Conservation (phyloP, 1,284 basidiomycete genomes). For the Cryptococcus sp. region DNA sequence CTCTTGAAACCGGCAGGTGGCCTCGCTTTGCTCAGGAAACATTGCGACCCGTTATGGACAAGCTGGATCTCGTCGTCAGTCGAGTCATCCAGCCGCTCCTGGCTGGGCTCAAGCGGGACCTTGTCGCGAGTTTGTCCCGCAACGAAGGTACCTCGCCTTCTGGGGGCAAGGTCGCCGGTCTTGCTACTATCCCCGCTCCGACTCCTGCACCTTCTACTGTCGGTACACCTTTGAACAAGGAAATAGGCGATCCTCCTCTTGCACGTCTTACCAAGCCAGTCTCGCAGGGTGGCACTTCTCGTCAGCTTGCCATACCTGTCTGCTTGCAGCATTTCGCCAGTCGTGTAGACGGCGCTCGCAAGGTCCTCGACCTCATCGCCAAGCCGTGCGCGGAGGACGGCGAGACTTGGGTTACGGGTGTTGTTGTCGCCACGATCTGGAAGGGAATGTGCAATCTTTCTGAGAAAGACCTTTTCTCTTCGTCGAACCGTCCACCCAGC, state of each 20-base stretch:
- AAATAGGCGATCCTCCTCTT: constrained; percentile 30
- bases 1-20: constrained; percentile 48
- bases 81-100: constrained; percentile 53
- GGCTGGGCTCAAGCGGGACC: constrained; percentile 47
- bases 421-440: constrained; percentile 53
- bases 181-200: constrained; percentile 38
- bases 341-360: constrained; percentile 49
- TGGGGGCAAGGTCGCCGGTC: constrained; percentile 39
- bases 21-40: constrained; percentile 59
- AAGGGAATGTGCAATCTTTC: constrained; percentile 50
- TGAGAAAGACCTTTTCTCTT: constrained; percentile 31
- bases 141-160: constrained; percentile 39
- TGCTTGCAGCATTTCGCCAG: constrained; percentile 51
- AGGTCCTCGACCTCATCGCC: constrained; percentile 48
- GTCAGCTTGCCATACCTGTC: constrained; percentile 41
- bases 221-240: constrained; percentile 29
- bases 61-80: constrained; percentile 57
- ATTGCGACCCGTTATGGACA: constrained; percentile 60
- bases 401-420: constrained; percentile 53
- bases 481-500: constrained; percentile 38
- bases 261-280: constrained; percentile 42
- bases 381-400: constrained; percentile 51
- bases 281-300: constrained; percentile 35
- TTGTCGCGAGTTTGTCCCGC: constrained; percentile 40
- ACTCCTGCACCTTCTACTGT: constrained; percentile 16